Conservation (phyloP, 352 stramenopile genomes). For the Phytophthora uliginosa region DNA sequence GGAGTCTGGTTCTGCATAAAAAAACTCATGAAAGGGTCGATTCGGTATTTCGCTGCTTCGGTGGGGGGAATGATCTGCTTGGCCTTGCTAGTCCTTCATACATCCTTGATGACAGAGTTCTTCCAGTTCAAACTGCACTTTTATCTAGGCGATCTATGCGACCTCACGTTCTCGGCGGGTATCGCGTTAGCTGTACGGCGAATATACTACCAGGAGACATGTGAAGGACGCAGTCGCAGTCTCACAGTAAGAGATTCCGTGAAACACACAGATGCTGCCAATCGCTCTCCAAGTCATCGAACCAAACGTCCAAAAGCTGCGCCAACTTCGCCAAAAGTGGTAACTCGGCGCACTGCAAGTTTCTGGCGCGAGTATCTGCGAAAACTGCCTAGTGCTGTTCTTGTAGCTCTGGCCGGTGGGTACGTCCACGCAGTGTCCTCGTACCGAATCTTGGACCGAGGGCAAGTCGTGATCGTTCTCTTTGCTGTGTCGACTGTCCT, state of each 20-base stretch:
- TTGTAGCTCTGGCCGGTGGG: constrained; percentile 14
- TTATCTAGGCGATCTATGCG: constrained; percentile 25
- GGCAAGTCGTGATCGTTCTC: constrained; percentile 2
- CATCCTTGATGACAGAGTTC: constrained; percentile 1
- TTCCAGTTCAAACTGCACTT: constrained; percentile 33
- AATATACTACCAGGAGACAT: constrained; percentile 22
- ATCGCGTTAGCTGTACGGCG: not conserved
- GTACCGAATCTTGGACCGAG: constrained; percentile 4
- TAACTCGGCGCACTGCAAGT: not conserved
- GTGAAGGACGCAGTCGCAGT: not conserved
- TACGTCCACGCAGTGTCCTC: constrained; percentile 29
- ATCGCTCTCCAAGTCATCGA: not conserved
- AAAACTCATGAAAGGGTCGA: constrained; percentile 14
- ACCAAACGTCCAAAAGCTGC: not conserved
- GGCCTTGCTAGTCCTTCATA: constrained; percentile 14
- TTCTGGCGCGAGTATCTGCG: constrained; percentile 11
- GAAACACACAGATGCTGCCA: not conserved
- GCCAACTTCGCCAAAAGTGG: not conserved
- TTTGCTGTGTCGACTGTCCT: not conserved
- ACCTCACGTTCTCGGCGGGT: constrained; percentile 10
- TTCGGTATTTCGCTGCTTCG: constrained; percentile 6
- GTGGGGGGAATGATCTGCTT: constrained; percentile 4
- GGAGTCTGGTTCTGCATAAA: constrained; percentile 14
- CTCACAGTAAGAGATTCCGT: not conserved
- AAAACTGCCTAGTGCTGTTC: not conserved